phyloP scores from a whole-genome alignment of 2,329 filamentous ascomycete genomes.

The Penicillium sp. region DNA sequence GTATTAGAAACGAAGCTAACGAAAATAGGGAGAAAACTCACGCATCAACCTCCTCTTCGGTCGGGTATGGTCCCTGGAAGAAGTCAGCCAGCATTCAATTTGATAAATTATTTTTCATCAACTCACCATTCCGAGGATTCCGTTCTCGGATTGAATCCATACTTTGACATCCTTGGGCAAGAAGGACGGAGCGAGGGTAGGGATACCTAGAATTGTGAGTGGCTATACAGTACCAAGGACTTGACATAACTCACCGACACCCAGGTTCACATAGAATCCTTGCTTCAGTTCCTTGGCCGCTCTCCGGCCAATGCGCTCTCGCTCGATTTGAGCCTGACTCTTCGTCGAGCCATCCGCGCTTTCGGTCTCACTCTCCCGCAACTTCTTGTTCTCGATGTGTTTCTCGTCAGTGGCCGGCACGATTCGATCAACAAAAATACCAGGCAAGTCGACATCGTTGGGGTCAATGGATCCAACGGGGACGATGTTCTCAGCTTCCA shows the following conservation, averaged over 20 bases:
- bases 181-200: slow-evolving; percentile 78
- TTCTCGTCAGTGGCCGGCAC: slow-evolving; percentile 72
- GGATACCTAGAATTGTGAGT: slow-evolving; percentile 59
- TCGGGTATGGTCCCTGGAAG: slow-evolving; percentile 67
- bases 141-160: slow-evolving; percentile 85
- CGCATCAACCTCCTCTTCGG: slow-evolving; percentile 68
- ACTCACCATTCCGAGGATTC: slow-evolving; percentile 69
- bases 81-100: neutral
- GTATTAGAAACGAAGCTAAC: neutral
- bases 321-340: slow-evolving; percentile 36
- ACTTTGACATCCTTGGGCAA: slow-evolving; percentile 68
- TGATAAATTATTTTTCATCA: slow-evolving; percentile 11
- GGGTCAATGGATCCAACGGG: slow-evolving; percentile 70
- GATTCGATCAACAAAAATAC: slow-evolving; percentile 80
- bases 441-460: slow-evolving; percentile 74
- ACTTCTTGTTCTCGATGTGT: slow-evolving; percentile 68
- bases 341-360: slow-evolving; percentile 38
- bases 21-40: slow-evolving; percentile 13
- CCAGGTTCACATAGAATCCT: slow-evolving; percentile 38
- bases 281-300: slow-evolving; percentile 79
- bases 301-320: slow-evolving; percentile 68
- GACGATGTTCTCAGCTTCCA: slow-evolving; percentile 84
- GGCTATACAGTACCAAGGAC: neutral
- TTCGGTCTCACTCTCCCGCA: slow-evolving; percentile 46
- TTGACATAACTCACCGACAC: slow-evolving; percentile 27